Conservation (phyloP, 345 rosid species). For the Salix udensis region DNA sequence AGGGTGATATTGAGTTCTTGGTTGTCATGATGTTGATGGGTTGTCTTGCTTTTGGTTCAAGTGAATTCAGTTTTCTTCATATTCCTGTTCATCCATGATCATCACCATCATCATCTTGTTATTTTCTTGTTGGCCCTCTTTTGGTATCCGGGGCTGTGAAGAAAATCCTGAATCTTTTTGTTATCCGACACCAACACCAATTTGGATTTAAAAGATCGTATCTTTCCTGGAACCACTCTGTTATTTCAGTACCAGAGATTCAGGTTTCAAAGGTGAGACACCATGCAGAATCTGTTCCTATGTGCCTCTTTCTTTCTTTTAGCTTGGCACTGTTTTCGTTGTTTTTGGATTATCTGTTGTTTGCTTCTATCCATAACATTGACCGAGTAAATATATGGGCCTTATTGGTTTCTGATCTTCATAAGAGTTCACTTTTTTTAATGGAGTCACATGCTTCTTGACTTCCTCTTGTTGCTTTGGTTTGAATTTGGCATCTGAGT, state of each 20-base stretch:
- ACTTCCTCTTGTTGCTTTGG: background rate
- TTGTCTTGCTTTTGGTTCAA: constrained; percentile 16
- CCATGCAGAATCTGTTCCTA: too few relatives aligned
- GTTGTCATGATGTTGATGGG: constrained; percentile 19
- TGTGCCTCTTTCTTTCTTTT: background rate
- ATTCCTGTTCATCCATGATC: constrained; percentile 11
- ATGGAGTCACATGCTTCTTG: background rate
- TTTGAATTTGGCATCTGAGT: background rate
- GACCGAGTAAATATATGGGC: background rate
- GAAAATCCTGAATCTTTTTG: background rate
- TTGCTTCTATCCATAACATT: background rate
- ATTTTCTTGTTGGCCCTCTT: background rate
- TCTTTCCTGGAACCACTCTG: background rate
- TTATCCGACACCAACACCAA: background rate
- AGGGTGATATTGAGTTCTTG: background rate
- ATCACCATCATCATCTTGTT: background rate
- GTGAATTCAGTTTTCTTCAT: constrained; percentile 12
- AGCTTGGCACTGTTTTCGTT: background rate
- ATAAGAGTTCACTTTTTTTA: background rate
- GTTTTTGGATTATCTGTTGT: background rate
- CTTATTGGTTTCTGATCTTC: background rate
- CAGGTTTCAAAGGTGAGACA: constrained; percentile 3
- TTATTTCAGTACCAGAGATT: background rate
- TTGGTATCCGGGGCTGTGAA: background rate
- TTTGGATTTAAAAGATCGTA: background rate